Evolutionary conservation across 2,329 filamentous ascomycete genomes (phyloP).

Genomic region (Phialophora chinensis): DNA sequence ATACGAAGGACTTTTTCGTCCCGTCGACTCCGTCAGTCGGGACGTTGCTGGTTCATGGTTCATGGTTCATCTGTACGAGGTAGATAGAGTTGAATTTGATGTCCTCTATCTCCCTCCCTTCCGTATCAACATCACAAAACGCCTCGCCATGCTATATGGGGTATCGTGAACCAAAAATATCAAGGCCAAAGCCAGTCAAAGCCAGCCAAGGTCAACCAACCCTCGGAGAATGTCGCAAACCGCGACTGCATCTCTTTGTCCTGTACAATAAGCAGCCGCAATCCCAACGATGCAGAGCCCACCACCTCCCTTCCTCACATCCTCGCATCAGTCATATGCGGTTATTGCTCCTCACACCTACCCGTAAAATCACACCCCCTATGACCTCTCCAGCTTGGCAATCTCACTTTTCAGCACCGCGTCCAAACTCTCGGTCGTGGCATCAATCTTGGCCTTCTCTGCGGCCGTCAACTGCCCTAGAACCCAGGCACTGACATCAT

Average conservation of each 20-base stretch:
- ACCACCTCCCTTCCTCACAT: neutral
- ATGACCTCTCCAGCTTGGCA: slow-evolving; percentile 27
- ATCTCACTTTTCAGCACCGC: slow-evolving; percentile 59
- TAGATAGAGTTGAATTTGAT: neutral
- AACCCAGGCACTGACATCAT: slow-evolving; percentile 77
- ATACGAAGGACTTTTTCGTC: no score
- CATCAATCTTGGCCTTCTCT: slow-evolving; percentile 60
- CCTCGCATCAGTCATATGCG: neutral
- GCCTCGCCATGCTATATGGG: slow-evolving; percentile 8
- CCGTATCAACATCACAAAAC: neutral
- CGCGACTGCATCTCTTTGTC: neutral
- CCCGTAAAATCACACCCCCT: neutral
- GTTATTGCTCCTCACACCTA: neutral
- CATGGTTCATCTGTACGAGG: no score
- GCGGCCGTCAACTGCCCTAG: slow-evolving; percentile 67
- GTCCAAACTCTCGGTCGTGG: slow-evolving; percentile 56
- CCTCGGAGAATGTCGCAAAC: neutral
- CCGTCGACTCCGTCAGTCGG: no score
- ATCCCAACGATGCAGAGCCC: neutral
- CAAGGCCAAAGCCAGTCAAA: neutral
- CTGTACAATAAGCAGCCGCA: neutral
- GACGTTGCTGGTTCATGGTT: no score
- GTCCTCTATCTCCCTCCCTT: neutral
- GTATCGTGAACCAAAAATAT: neutral
- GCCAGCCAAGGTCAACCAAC: neutral